Base-by-base conservation (phyloP, 129 eudicot genomes). In the Silybum marianum region DNA sequence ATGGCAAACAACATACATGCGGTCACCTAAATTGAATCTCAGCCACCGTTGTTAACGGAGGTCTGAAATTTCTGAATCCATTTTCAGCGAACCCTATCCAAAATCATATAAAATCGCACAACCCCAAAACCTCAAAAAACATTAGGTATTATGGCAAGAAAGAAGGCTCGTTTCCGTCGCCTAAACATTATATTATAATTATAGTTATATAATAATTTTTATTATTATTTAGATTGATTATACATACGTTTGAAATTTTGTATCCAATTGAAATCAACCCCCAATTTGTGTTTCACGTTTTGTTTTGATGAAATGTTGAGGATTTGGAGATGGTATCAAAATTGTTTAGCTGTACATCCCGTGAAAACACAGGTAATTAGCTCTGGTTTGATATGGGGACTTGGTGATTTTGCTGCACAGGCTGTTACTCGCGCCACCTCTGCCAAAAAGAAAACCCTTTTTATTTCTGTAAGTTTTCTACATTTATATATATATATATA, bases 341-440 rank as follows among this genome's bases (percentile, higher is more conserved):
- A 88, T 72, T 90, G 95, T 74, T 86, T 92, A 74, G 85, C 90
- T 46, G 75, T 77, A 7, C 97, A 94, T 72, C 98, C 98, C 28
- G 90, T 94, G 36, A 94, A 92, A 86, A 94, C 98, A 38, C 97
- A 94, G 90, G 91, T 94, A 23, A 77, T 94, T 13, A 94, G 97
- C 90, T 94, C 97, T 3, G 95, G 90, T 67, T 69, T 94, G 34
- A 90, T 91, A 80, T 94, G 97, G 98, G 98, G 98, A 0, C 69
- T 90, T 68, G 98, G 98, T 62, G 98, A 94, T 80, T 81, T 94
- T 71, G 97, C 92, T 78, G 98, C 97, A 21, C 98, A 94, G 78
- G 70, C 88, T 60, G 90, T 94, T 66, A 92, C 94, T 18, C 93
- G 84, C 21, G 83, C 85, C 67, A 90, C 89, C 80, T 88, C 91